phyloP scores from a whole-genome alignment of 2,329 filamentous ascomycete species.

The Ophiostoma piceae region DNA sequence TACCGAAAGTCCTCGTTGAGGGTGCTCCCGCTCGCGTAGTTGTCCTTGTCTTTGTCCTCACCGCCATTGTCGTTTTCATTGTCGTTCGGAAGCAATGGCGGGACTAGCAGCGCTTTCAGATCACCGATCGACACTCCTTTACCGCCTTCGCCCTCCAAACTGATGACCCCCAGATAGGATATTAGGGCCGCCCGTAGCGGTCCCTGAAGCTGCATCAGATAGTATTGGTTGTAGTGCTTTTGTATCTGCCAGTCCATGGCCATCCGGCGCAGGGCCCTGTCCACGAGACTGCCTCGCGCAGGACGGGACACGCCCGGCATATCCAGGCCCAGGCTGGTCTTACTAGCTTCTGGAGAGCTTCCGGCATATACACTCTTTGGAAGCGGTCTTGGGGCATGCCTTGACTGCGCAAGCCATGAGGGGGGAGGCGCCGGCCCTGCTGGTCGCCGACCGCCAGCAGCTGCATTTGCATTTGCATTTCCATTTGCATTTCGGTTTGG shows the following conservation, averaged over 20 bases:
- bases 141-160: constrained; percentile 34
- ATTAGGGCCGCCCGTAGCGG: constrained; percentile 49
- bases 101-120: constrained; percentile 44
- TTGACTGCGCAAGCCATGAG: constrained; percentile 48
- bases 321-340: constrained; percentile 15
- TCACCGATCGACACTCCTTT: constrained; percentile 45
- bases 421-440: constrained; percentile 55
- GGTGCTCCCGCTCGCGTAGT: constrained; percentile 26
- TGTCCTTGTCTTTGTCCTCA: not conserved
- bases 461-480: not conserved
- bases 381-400: constrained; percentile 28
- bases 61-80: constrained; percentile 27
- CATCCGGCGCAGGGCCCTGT: constrained; percentile 46
- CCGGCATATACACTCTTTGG: not conserved
- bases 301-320: constrained; percentile 46
- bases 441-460: constrained; percentile 39
- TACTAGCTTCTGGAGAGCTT: no score
- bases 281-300: constrained; percentile 46
- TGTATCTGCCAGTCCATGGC: constrained; percentile 53
- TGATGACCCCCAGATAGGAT: constrained; percentile 44
- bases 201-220: constrained; percentile 52
- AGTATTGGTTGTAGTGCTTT: constrained; percentile 51
- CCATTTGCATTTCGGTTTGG: not conserved
- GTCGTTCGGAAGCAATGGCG: constrained; percentile 30
- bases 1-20: constrained; percentile 46